Conservation (phyloP, 2,329 filamentous ascomycete species). For the Monilinia aucupariae region DNA sequence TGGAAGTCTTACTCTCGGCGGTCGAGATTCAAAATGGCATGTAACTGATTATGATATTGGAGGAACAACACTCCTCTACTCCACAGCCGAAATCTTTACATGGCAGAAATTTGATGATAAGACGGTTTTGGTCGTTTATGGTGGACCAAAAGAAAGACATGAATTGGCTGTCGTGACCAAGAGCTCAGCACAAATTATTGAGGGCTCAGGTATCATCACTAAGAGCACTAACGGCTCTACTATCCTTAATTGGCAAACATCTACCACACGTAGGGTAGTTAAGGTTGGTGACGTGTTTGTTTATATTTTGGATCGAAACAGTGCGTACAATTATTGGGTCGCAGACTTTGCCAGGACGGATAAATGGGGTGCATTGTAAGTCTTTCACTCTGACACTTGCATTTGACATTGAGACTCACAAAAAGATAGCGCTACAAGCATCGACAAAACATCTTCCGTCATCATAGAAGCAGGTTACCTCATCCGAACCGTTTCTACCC, state of each 20-base stretch:
- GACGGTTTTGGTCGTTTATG: conserved; percentile 60
- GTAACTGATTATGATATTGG: conserved; percentile 62
- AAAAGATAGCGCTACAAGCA: conserved; percentile 28
- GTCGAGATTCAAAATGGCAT: conserved; percentile 63
- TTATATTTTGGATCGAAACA: conserved; percentile 50
- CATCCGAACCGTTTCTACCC: conserved; percentile 52
- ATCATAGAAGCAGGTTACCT: conserved; percentile 62
- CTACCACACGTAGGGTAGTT: conserved; percentile 47
- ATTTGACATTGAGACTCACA: conserved; percentile 7
- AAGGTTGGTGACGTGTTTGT: conserved; percentile 39
- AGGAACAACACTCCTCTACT: conserved; percentile 56
- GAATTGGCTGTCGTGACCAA: conserved; percentile 49
- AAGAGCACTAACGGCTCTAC: conserved; percentile 40
- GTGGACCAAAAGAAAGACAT: conserved; percentile 55
- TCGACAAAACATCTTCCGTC: conserved; percentile 41
- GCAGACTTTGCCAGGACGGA: conserved; percentile 46
- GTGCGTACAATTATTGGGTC: conserved; percentile 66
- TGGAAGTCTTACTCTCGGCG: conserved; percentile 50
- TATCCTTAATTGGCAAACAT: conserved; percentile 51
- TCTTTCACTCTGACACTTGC: not conserved
- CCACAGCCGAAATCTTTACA: conserved; percentile 63
- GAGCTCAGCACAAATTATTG: conserved; percentile 34
- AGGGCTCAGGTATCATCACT: conserved; percentile 32
- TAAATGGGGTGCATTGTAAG: conserved; percentile 35
- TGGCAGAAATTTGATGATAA: conserved; percentile 59